Conservation (phyloP, 1,139 yeast genomes). For the Pichia inconspicua region DNA sequence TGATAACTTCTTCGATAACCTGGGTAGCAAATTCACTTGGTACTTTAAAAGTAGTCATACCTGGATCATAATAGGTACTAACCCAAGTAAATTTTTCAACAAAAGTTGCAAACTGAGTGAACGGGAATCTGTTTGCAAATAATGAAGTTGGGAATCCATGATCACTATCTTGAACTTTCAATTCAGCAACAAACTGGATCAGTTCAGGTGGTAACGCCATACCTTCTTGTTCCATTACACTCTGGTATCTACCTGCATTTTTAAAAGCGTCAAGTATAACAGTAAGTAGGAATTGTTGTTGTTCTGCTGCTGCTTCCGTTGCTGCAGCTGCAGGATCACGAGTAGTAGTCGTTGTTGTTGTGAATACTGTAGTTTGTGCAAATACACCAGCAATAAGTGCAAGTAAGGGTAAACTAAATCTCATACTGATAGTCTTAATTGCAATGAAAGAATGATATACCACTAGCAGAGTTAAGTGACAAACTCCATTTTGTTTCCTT, state of each 20-base stretch:
- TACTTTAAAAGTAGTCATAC: conserved; percentile 29
- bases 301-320: conserved; percentile 27
- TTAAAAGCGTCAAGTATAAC: conserved; percentile 28
- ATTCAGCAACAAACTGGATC: conserved; percentile 28
- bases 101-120: conserved; percentile 34
- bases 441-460: not conserved
- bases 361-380: not conserved
- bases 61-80: conserved; percentile 27
- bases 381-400: not conserved
- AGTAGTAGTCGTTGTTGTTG: not conserved
- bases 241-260: conserved; percentile 23
- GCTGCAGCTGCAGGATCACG: conserved; percentile 10
- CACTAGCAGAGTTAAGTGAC: no score
- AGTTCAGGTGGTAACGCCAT: conserved; percentile 29
- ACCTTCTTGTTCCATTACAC: conserved; percentile 26
- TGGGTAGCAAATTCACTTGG: conserved; percentile 24
- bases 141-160: conserved; percentile 24
- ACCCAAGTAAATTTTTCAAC: conserved; percentile 40
- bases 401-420: not conserved
- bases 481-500: not conserved
- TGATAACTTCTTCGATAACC: not conserved
- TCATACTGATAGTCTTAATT: not conserved
- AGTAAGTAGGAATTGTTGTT: conserved; percentile 24
- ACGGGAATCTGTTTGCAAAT: conserved; percentile 33
- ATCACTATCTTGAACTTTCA: conserved; percentile 14